Conservation (phyloP, 306 rosid species). For the Medicago lupulina region DNA sequence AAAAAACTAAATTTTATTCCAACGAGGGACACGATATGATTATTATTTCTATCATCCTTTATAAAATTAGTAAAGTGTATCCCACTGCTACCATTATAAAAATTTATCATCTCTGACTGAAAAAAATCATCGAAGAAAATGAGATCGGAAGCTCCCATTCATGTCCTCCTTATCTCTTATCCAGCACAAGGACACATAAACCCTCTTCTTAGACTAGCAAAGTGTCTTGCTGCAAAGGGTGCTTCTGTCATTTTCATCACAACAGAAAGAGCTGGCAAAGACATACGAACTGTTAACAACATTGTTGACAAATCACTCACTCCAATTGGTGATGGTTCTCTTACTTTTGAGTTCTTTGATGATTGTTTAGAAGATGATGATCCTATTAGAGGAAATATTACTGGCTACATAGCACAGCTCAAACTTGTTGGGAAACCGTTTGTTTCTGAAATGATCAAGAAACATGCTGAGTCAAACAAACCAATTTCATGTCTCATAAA, state of each 20-base stretch:
- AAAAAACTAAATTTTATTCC: too few relatives aligned
- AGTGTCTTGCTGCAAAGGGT: constrained; percentile 71
- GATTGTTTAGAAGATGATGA: constrained; percentile 55
- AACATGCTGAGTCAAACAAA: constrained; percentile 37
- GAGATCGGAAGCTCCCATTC: constrained; percentile 44
- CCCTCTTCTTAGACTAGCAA: constrained; percentile 54
- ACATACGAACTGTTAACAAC: constrained; percentile 50
- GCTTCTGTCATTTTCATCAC: constrained; percentile 59
- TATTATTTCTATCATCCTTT: too few relatives aligned
- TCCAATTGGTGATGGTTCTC: constrained; percentile 62
- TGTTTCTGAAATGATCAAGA: constrained; percentile 43
- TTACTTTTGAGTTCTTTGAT: constrained; percentile 64
- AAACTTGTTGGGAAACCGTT: constrained; percentile 50
- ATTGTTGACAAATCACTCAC: constrained; percentile 39
- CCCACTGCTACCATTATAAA: not conserved
- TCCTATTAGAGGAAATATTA: constrained; percentile 29
- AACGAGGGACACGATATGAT: too few relatives aligned
- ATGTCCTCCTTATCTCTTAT: constrained; percentile 52
- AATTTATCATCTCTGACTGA: not conserved
- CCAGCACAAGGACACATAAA: constrained; percentile 62
- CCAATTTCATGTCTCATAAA: constrained; percentile 65
- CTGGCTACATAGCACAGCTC: constrained; percentile 37
- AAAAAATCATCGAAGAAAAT: constrained; percentile 18
- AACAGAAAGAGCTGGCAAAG: constrained; percentile 49
- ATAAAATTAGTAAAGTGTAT: too few relatives aligned